A percentile compares a stretch with the other conserved stretches of the same genome.
phyloP scores from a whole-genome alignment of 371 early-diverging fungal species.

The Aphelidium insulamus region DNA sequence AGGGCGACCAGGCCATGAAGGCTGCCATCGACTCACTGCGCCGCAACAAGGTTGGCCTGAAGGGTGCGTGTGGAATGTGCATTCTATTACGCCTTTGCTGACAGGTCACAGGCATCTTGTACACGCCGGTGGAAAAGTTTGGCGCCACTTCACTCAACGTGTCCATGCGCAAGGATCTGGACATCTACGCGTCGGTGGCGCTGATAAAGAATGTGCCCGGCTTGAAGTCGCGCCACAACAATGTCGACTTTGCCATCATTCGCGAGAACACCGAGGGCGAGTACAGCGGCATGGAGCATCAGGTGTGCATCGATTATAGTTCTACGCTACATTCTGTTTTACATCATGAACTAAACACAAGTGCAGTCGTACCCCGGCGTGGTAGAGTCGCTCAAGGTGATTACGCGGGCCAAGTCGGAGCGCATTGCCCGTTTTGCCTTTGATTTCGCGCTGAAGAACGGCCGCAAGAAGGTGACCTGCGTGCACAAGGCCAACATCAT shows the following conservation, averaged over 20 bases:
- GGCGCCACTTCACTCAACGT: slow-evolving; percentile 88
- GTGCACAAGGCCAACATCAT: slow-evolving; percentile 98
- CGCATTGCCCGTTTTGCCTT: slow-evolving; percentile 94
- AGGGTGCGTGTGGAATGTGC: slow-evolving; percentile 28
- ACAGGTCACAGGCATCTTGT: slow-evolving; percentile 34
- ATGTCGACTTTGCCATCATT: slow-evolving; percentile 87
- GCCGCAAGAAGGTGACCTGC: slow-evolving; percentile 86
- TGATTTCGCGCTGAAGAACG: slow-evolving; percentile 86
- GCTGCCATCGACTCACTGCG: slow-evolving; percentile 70
- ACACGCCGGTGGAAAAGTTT: slow-evolving; percentile 63
- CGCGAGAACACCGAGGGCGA: slow-evolving; percentile 98
- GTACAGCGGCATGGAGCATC: slow-evolving; percentile 93
- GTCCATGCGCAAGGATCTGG: slow-evolving; percentile 79
- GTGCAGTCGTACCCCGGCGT: slow-evolving; percentile 73
- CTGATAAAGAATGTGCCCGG: slow-evolving; percentile 64
- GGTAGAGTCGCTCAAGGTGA: slow-evolving; percentile 92
- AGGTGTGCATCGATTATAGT: slow-evolving; percentile 15
- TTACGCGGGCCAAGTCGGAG: slow-evolving; percentile 79
- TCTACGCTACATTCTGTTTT: too few species aligned
- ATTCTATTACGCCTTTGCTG: neutral
- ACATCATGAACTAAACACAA: slow-evolving; percentile 1
- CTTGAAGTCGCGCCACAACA: slow-evolving; percentile 52
- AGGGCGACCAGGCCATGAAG: slow-evolving; percentile 41
- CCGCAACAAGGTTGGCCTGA: slow-evolving; percentile 85
- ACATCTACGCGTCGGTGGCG: slow-evolving; percentile 81